Evolutionary conservation across 179 eudicot species (phyloP).

Genomic region (Amaranthus tricolor): DNA sequence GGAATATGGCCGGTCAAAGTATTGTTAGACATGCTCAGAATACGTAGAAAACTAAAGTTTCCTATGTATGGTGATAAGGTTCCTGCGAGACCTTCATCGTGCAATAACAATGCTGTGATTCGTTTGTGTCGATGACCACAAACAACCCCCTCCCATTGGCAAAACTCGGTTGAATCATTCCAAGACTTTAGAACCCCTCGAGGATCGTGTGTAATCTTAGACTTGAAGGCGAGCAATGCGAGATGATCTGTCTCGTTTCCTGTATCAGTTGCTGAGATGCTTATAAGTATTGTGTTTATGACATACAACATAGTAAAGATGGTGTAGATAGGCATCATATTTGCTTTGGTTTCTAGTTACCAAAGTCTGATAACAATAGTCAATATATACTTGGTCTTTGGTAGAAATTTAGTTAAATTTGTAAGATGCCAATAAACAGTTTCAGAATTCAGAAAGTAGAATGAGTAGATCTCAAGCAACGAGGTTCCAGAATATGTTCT

Average conservation of each 20-base stretch:
- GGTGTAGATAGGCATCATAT: not conserved
- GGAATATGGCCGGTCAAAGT: conserved; percentile 22
- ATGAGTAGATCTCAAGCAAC: too few relatives aligned
- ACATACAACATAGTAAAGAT: not conserved
- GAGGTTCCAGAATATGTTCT: too few relatives aligned
- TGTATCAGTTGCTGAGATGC: not conserved
- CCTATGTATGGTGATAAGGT: conserved; percentile 29
- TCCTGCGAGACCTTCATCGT: conserved; percentile 13
- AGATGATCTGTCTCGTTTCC: conserved; percentile 15
- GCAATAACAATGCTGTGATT: conserved; percentile 17
- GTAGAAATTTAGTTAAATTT: too few relatives aligned
- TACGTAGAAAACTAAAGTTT: conserved; percentile 25
- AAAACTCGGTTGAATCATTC: conserved; percentile 24
- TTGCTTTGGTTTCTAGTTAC: too few relatives aligned
- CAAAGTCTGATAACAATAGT: too few relatives aligned
- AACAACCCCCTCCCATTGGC: conserved; percentile 27
- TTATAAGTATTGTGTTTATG: not conserved
- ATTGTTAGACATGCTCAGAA: conserved; percentile 9
- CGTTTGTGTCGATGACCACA: conserved; percentile 20
- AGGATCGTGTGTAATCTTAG: conserved; percentile 6
- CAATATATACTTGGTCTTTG: too few relatives aligned
- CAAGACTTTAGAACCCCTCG: conserved; percentile 15
- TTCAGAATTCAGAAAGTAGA: too few relatives aligned
- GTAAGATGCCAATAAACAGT: too few relatives aligned
- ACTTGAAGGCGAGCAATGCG: conserved; percentile 30